Evolutionary conservation across 2,329 filamentous ascomycete species (phyloP), one percentile per base, ranked within the genome.

Genomic region (Fusarium decemcellulare): DNA sequence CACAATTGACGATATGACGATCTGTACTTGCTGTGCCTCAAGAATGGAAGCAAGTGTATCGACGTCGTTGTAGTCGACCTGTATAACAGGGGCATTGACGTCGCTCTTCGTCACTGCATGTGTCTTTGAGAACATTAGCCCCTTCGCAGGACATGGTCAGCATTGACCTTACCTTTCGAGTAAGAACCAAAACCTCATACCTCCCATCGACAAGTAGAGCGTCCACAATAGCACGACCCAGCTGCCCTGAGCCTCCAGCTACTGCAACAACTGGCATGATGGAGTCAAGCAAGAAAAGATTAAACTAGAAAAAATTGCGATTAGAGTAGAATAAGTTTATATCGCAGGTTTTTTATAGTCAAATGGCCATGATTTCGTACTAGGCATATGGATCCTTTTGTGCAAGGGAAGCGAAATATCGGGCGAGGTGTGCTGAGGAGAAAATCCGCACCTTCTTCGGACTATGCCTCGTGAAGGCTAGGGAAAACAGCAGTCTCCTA

Each of bases 161-260:
- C 14, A 23, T 50, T 44, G 37, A n/a, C 42, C 18, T 8, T 62
- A 76, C 83, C 68, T 80, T 80, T 39, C 84, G 79, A 27, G 80
- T 76, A 5, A 86, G 67, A 5, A 85, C 76, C 46, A 82, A 73
- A 11, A 85, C 76, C 11, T 82, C 61, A 57, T 82, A 77, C 43
- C 80, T 78, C 46, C 58, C 76, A 16, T 65, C 73, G 27, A 71
- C 76, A 9, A 67, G 67, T 15, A 86, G 66, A 23, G 76, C 80
- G 16, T 86, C 83, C 18, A 86, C 81, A 32, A 87, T 77, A 2
- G 83, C 80, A 16, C 78, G 79, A 12, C 84, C 84, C 2, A 86
- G 74, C n/a, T 76, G 76, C 27, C 84, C 83, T 1, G 80, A 82
- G 14, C 84, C 84, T 51, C 84, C 84, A 6, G 82, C 81, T 15